Evolutionary conservation across 257 asterid genomes (phyloP).

Genomic region (Prunella vulgaris): DNA sequence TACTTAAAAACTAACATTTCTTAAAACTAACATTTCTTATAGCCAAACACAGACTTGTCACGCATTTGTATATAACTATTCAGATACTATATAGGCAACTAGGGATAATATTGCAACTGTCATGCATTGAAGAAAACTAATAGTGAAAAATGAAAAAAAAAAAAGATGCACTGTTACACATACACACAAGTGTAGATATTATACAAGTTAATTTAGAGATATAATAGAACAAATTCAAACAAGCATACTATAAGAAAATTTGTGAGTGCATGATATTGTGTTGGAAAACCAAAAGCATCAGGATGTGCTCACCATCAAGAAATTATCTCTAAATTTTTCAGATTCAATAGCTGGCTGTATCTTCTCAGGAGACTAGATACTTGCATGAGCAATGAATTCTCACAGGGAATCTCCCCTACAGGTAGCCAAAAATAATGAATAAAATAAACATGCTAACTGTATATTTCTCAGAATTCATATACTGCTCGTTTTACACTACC

Average conservation of each 20-base stretch:
- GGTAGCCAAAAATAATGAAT: conserved; percentile 22
- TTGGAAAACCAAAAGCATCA: not conserved
- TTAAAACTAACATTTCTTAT: too few relatives aligned
- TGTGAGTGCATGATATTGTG: not conserved
- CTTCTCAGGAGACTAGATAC: conserved; percentile 94
- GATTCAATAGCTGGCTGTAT: conserved; percentile 91
- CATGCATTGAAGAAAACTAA: too few relatives aligned
- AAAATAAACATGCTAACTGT: conserved; percentile 8
- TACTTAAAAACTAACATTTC: too few relatives aligned
- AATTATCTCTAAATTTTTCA: conserved; percentile 81
- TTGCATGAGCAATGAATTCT: conserved; percentile 78
- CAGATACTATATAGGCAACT: not conserved
- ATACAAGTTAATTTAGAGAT: not conserved
- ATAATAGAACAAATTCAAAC: conserved; percentile 1
- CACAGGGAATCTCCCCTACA: conserved; percentile 79
- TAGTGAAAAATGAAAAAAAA: too few relatives aligned
- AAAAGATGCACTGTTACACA: too few relatives aligned
- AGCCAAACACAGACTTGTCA: not conserved
- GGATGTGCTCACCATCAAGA: conserved; percentile 74
- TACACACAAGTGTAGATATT: not conserved
- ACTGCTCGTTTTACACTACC: conserved; percentile 9
- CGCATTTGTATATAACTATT: not conserved
- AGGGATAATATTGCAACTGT: not conserved
- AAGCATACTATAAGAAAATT: not conserved
- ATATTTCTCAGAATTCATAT: conserved; percentile 1